phyloP scores from a whole-genome alignment of 2,329 filamentous ascomycete genomes.

The Xylaria sp. region DNA sequence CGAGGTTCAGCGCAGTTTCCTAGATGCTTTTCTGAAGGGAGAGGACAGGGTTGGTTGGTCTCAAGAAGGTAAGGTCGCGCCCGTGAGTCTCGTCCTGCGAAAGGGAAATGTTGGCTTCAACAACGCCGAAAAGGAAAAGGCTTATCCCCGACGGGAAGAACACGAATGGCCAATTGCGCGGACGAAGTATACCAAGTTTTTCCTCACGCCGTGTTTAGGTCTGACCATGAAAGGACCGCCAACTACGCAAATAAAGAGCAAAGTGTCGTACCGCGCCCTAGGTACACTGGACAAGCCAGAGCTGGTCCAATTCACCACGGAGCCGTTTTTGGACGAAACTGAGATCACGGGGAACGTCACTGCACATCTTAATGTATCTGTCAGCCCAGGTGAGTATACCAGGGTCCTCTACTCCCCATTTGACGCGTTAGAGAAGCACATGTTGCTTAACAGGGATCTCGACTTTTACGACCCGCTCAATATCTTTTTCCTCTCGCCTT shows the following conservation, averaged over 20 bases:
- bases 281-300: conserved; percentile 61
- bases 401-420: background rate
- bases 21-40: conserved; percentile 73
- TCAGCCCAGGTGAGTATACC: conserved; percentile 51
- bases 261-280: conserved; percentile 64
- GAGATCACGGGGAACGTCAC: conserved; percentile 73
- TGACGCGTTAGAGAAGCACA: background rate
- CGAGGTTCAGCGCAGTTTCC: conserved; percentile 69
- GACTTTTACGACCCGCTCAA: background rate
- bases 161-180: conserved; percentile 70
- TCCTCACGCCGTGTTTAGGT: conserved; percentile 58
- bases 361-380: conserved; percentile 68
- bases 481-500: background rate
- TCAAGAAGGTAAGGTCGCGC: conserved; percentile 58
- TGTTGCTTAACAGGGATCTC: background rate
- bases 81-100: conserved; percentile 65
- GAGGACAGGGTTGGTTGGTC: conserved; percentile 67
- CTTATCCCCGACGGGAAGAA: conserved; percentile 61
- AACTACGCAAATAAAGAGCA: background rate
- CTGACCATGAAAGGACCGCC: conserved; percentile 12
- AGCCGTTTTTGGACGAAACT: conserved; percentile 64
- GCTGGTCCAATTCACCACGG: conserved; percentile 61
- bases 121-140: conserved; percentile 63
- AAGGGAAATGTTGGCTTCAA: conserved; percentile 73
- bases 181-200: conserved; percentile 67